A percentile compares a stretch with the other conserved stretches of the same genome.
Conservation (phyloP, 1,284 basidiomycete genomes). For the Rhizopogon hawkerae region DNA sequence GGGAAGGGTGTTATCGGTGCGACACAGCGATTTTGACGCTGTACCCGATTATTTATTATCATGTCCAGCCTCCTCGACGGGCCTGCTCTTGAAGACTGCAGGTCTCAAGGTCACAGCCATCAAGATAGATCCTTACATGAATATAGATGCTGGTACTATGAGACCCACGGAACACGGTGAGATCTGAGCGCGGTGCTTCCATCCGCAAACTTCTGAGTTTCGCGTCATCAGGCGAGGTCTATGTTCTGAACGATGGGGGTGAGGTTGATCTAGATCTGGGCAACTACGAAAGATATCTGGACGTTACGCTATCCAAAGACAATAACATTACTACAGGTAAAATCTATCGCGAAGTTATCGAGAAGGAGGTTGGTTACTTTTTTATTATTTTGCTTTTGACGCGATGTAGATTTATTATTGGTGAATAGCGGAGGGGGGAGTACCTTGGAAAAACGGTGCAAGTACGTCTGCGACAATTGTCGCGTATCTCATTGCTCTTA, state of each 20-base stretch:
- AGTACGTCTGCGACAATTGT: conserved; percentile 31
- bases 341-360: conserved; percentile 95
- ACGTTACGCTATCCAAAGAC: conserved; percentile 88
- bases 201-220: conserved; percentile 13
- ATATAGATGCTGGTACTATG: conserved; percentile 99
- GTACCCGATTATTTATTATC: conserved; percentile 14
- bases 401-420: conserved; percentile 14
- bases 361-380: conserved; percentile 74
- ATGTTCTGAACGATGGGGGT: conserved; percentile 96
- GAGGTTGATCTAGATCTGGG: conserved; percentile 98
- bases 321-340: conserved; percentile 99
- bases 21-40: conserved; percentile 28
- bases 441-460: conserved; percentile 98
- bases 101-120: conserved; percentile 97
- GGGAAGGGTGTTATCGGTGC: conserved; percentile 92
- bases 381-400: conserved; percentile 3
- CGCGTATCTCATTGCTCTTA: conserved; percentile 2
- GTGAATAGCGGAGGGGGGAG: conserved; percentile 76
- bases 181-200: conserved; percentile 19
- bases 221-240: conserved; percentile 76
- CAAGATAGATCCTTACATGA: conserved; percentile 99
- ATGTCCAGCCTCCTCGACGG: conserved; percentile 84
- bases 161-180: conserved; percentile 95
- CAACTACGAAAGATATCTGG: conserved; percentile 97
- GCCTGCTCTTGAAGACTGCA: conserved; percentile 89